Base-by-base conservation (phyloP, 805 yeast species). In the Ogataea thermomethanolica region DNA sequence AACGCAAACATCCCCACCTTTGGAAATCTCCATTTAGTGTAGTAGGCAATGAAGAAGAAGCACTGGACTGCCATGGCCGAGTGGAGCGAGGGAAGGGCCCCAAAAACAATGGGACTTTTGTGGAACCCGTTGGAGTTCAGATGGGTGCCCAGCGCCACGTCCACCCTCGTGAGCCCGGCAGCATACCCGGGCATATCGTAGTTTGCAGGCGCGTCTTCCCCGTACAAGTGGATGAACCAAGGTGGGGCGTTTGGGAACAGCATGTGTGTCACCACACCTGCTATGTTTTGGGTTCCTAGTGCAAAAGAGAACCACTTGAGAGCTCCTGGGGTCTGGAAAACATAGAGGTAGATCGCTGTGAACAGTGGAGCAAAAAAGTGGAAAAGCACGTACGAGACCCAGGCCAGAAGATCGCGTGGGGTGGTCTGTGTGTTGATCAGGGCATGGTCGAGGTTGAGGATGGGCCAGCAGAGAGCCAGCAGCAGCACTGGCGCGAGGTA, bases 51-150 rank as follows among this genome's bases (percentile, higher is more conserved):
- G 43, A 71, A 58, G 41, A 71, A 62, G 45, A 74, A 71, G 42
- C 68, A 69, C 33, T 71, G 53, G 24, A 76, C 71, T 0, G 85
- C 84, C 76, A 79, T 78, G 15, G 86, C 82, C 3, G 79, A 71
- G 55, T 81, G 87, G 33, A 79, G 56, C 1, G 84, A 81, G 7
- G 93, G 82, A 51, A 76, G 68, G 1, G 97, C 97, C 21, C 84
- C 87, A 65, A 82, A 82, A 24, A 79, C 86, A 34, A 79, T 79
- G 4, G 88, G 87, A 7, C 78, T 69, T 51, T 73, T 71, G 56
- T 79, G 84, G 67, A 80, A 81, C 2, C 85, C 84, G 11, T 73
- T 65, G 1, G 81, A 68, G 49, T 76, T 73, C 43, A 80, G 48
- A 54, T 78, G 80, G 0, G 81, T 76, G 1, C 84, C 84, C 49